Evolutionary conservation across 805 yeast species (phyloP).

Genomic region (Saccharomyces eubayanus): DNA sequence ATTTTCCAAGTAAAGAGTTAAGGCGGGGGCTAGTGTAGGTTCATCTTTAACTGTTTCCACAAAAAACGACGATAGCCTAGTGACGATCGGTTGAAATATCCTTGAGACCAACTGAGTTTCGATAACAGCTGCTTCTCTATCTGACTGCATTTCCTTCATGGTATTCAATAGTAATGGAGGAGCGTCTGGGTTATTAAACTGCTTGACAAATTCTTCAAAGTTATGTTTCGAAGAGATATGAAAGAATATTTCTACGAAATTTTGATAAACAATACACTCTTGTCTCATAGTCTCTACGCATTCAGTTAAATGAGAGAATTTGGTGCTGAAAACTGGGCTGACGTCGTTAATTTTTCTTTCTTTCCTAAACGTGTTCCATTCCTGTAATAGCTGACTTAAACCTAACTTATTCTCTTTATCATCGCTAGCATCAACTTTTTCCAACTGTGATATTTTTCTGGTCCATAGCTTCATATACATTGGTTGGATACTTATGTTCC

Average conservation of each 20-base stretch:
- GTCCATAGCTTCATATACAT: conserved; percentile 30
- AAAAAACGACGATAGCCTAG: conserved; percentile 24
- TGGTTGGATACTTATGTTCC: conserved; percentile 31
- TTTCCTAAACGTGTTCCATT: conserved; percentile 14
- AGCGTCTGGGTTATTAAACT: conserved; percentile 17
- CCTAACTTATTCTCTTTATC: conserved; percentile 1
- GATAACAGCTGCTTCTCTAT: conserved; percentile 38
- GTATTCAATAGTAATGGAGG: conserved; percentile 25
- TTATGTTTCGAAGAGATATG: conserved; percentile 35
- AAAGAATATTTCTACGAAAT: conserved; percentile 39
- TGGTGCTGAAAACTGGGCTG: conserved; percentile 3
- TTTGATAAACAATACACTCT: conserved; percentile 39
- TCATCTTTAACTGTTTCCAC: conserved; percentile 32
- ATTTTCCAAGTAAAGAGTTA: conserved; percentile 37
- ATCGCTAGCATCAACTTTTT: background rate
- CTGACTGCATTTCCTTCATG: conserved; percentile 36
- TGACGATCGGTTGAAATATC: conserved; percentile 35
- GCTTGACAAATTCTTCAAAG: conserved; percentile 39
- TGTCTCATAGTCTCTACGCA: conserved; percentile 16
- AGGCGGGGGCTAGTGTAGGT: conserved; percentile 36
- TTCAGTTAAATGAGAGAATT: conserved; percentile 8
- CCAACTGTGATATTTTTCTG: conserved; percentile 5
- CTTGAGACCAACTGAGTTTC: conserved; percentile 38
- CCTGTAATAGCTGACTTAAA: conserved; percentile 6
- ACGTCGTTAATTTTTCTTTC: conserved; percentile 8